Percentiles rank a stretch among this genome's conserved stretches.
These are phyloP conservation scores for Ascochyta koolunga DNA, from an alignment of 2,329 filamentous ascomycete species.

Conservation along the genomic window DNA sequence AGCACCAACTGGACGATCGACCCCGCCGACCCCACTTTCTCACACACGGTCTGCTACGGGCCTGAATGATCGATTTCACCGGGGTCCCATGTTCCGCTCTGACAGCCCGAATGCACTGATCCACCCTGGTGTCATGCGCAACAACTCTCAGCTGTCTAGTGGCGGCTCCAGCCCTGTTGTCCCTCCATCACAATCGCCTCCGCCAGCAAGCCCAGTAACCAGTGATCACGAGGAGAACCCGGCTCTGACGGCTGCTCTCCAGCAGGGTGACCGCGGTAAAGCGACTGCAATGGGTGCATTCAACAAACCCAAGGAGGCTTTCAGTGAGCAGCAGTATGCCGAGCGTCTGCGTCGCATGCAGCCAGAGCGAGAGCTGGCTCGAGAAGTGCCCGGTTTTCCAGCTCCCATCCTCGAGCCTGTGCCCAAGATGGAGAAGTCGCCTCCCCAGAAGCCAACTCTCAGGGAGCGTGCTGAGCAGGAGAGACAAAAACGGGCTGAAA, in stretches of 20 bases:
- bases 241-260: slow-evolving; percentile 66
- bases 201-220: slow-evolving; percentile 68
- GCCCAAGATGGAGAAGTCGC: slow-evolving; percentile 26
- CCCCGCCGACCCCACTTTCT: slow-evolving; percentile 49
- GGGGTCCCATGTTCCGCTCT: slow-evolving; percentile 49
- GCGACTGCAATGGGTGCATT: slow-evolving; percentile 76
- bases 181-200: slow-evolving; percentile 56
- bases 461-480: slow-evolving; percentile 46
- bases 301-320: slow-evolving; percentile 75
- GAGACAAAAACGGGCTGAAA: slow-evolving; percentile 39
- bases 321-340: slow-evolving; percentile 84
- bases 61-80: slow-evolving; percentile 53
- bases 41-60: slow-evolving; percentile 55
- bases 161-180: slow-evolving; percentile 49
- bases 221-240: slow-evolving; percentile 74
- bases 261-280: slow-evolving; percentile 79
- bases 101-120: slow-evolving; percentile 55
- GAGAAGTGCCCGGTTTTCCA: slow-evolving; percentile 47
- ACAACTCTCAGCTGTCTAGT: slow-evolving; percentile 37
- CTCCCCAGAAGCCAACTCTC: slow-evolving; percentile 34
- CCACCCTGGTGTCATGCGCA: slow-evolving; percentile 43
- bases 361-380: slow-evolving; percentile 68
- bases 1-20: slow-evolving; percentile 58
- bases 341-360: slow-evolving; percentile 83
- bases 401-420: slow-evolving; percentile 13